Evolutionary conservation across 1,284 basidiomycete genomes (phyloP), one percentile per base, ranked within the genome.

Genomic region (Bondarzewia mesenterica): DNA sequence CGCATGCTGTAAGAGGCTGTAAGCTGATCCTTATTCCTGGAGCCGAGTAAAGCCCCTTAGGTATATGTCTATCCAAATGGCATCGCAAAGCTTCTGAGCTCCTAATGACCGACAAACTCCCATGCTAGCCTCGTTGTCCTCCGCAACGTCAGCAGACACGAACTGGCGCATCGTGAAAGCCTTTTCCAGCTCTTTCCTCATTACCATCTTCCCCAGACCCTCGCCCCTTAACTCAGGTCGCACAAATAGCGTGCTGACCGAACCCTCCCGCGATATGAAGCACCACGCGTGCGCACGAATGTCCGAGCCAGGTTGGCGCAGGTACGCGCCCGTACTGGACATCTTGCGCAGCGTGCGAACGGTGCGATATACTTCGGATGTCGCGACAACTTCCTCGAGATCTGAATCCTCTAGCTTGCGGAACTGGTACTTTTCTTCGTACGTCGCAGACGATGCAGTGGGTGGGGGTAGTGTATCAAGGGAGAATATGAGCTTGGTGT

Each of bases 291-390:
- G 35, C 5, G 50, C 47, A 15, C n/a, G 25, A 7, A n/a, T 32
- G n/a, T 22, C 22, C 20, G 43, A 21, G 29, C 37, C 35, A 4
- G 46, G 42, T 8, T 18, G 18, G 5, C 16, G 18, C 16, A 37
- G 46, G 23, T 53, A 51, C n/a, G 52, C 52, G 3, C 42, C 50
- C 2, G 52, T 51, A 25, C 26, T 51, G 7, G 49, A 50, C 16
- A 32, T 22, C n/a, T 16, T 16, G 12, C 37, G 47, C 25, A 53
- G 37, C 22, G 37, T 42, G 23, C 15, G 16, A 8, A 27, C 39
- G 20, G 2, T 20, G 16, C 52, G 47, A 21, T 3, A 16, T 7
- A 49, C 21, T 7, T 23, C 18, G 36, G 52, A 49, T 21, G 41
- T 49, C 12, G 47, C 23, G 14, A 47, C 14, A n/a, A 49, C 47